Base-by-base conservation (phyloP, 2,329 filamentous ascomycete genomes). In the Beauveria rudraprayagi region DNA sequence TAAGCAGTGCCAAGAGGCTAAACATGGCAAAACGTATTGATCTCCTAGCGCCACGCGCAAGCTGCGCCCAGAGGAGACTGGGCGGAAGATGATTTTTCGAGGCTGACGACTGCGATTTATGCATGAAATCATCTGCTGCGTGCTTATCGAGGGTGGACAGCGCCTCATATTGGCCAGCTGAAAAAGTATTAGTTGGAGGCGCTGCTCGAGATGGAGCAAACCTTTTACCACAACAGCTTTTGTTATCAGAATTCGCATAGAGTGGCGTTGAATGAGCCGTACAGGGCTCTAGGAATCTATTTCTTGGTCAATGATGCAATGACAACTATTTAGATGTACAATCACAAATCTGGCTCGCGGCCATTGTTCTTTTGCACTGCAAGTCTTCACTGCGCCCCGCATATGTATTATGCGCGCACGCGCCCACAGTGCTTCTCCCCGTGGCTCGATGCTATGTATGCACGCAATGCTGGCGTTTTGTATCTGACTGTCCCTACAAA, bases 1-100 rank as follows among this genome's bases (percentile, higher is more conserved):
- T 57, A 19, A 57, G 55, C 55, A 57, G 55, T 30, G 55, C 55
- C 55, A 57, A 57, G 55, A 57, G 44, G 44, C 55, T 57, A 48
- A 41, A 16, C n/a, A 48, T 14, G 37, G 19, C 14, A 19, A 8
- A 40, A 48, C 6, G 55, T 19, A 50, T 57, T 57, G 55, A 50
- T 57, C 9, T 26, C 19, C 26, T 5, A 11, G 22, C 9, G 19
- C 24, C 40, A 24, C 17, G 17, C 19, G 28, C 17, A 19, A 22
- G 55, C 55, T 48, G 22, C 55, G 9, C 19, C 28, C 16, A 1
- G 28, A 40, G 22, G 37, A n/a, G 26, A 34, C 14, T 6, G n/a
- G 53, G n/a, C 9, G 24, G 40, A 11, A 19, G 4, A n/a, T 24
- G n/a, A 40, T 26, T 30, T 37, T 37, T 28, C 16, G 30, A 50